Evolutionary conservation across 805 yeast species (phyloP).

Genomic region (Teunomyces panamensis): DNA sequence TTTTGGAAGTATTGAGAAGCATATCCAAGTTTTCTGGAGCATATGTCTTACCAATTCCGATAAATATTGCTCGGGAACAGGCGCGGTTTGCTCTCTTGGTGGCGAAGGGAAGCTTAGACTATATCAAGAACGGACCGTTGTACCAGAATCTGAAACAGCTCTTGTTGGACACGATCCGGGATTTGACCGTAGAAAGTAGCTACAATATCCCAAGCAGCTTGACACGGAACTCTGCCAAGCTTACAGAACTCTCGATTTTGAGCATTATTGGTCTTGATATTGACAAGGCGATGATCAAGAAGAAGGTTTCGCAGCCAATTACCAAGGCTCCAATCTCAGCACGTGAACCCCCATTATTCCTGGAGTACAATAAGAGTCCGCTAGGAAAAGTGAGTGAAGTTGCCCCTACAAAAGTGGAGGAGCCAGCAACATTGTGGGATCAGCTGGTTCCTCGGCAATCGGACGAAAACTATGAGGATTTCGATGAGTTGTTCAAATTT

Average conservation of each 20-base stretch:
- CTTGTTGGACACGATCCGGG: constrained; percentile 48
- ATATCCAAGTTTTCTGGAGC: constrained; percentile 35
- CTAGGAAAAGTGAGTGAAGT: not conserved
- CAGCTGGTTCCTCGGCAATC: no score
- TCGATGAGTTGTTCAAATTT: constrained; percentile 24
- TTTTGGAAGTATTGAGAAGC: constrained; percentile 50
- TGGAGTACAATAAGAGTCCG: constrained; percentile 3
- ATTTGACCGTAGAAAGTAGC: constrained; percentile 49
- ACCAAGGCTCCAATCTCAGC: constrained; percentile 21
- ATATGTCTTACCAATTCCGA: constrained; percentile 59
- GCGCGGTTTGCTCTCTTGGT: constrained; percentile 62
- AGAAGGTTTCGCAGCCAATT: constrained; percentile 18
- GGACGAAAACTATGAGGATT: not conserved
- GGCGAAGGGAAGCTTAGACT: constrained; percentile 76
- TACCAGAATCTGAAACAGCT: constrained; percentile 65
- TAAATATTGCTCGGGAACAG: constrained; percentile 59
- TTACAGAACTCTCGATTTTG: constrained; percentile 58
- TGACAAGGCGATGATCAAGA: constrained; percentile 17
- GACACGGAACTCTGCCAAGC: constrained; percentile 52
- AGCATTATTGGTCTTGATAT: constrained; percentile 56
- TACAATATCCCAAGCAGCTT: constrained; percentile 60
- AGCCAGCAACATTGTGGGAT: not conserved
- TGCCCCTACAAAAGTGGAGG: not conserved
- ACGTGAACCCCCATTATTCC: constrained; percentile 15
- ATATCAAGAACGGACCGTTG: constrained; percentile 78